Base-by-base conservation (phyloP, 805 yeast species). In the Hanseniaspora nectarophila region DNA sequence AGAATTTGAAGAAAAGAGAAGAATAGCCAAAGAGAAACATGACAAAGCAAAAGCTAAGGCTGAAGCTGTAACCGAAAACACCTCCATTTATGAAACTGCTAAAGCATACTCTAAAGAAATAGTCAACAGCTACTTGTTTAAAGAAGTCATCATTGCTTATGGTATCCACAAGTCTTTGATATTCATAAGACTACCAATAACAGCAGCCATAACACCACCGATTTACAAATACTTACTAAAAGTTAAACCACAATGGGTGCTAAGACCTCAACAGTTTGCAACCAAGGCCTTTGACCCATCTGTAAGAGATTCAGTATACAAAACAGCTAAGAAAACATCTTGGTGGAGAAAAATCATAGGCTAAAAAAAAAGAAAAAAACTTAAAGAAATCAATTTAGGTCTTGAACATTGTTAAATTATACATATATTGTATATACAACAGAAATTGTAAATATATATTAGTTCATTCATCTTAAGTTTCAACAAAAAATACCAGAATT, bases 191-290 rank as follows among this genome's bases (percentile, higher is more conserved):
- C 70, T 92, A 5, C 98, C 98, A 13, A 65, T 87, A 29, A 83
- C 97, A 0, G 96, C 96, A 0, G 95, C 95, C 2, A 75, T 89
- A 12, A 88, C 97, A 0, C 98, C 98, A 5, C 63, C 78, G 1
- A 73, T 87, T 2, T 95, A 87, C 5, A 70, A 66, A 49, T 62
- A 70, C 44, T 73, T 90, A 56, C 76, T 84, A 54, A 68, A 74
- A 21, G 79, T 86, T 84, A 96, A 95, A 1, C 87, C 85, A 70
- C 78, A 80, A 9, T 49, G 53, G 53, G 53, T 49, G 16, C 20
- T 49, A 16, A 49, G 54, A 77, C 85, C 54, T 90, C 85, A 9
- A 54, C 21, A 46, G 44, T 29, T 52, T 56, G 5, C 70, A 72
- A 29, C 73, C 70, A 48, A 68, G 67, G 53, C 21, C 3, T 61